These are phyloP conservation scores for Peribolospora kevripleyi DNA, from an alignment of 768 basidiomycete genomes.

Conservation along the genomic window DNA sequence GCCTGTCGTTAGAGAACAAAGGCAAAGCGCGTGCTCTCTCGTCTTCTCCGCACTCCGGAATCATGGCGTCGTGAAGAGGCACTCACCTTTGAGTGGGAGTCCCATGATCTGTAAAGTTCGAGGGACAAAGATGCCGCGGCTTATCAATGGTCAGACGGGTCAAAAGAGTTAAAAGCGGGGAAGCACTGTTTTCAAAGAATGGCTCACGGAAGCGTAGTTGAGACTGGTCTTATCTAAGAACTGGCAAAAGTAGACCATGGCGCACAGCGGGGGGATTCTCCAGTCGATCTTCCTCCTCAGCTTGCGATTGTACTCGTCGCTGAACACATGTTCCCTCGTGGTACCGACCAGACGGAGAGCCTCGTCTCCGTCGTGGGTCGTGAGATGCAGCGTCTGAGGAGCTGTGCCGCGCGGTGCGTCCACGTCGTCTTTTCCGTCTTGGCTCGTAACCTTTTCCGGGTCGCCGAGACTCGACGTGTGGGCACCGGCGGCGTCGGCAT, in stretches of 20 bases:
- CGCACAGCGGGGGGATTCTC: slow-evolving; percentile 32
- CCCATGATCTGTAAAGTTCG: slow-evolving; percentile 31
- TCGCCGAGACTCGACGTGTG: too few relatives aligned
- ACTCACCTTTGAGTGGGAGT: slow-evolving; percentile 32
- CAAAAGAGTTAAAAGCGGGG: background rate
- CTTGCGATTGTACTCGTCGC: slow-evolving; percentile 12
- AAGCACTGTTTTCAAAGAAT: background rate
- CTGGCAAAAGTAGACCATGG: slow-evolving; percentile 44
- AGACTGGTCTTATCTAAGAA: slow-evolving; percentile 47
- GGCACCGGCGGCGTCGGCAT: too few relatives aligned
- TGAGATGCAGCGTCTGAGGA: too few relatives aligned
- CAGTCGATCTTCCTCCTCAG: slow-evolving; percentile 37
- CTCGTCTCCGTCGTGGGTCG: too few relatives aligned
- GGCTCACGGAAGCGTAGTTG: slow-evolving; percentile 28
- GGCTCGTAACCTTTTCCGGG: too few relatives aligned
- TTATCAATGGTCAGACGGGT: too few relatives aligned
- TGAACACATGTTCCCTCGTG: too few relatives aligned
- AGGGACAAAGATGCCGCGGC: slow-evolving; percentile 9
- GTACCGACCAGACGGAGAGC: too few relatives aligned
- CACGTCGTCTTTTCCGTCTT: too few relatives aligned
- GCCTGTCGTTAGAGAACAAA: slow-evolving; percentile 16
- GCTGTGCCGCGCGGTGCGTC: too few relatives aligned
- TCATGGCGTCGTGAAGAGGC: slow-evolving; percentile 6
- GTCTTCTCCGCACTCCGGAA: background rate
- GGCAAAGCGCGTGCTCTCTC: slow-evolving; percentile 19